These are phyloP conservation scores for Neurospora crassa DNA, from an alignment of 2,329 filamentous ascomycete species.

Conservation along the genomic window DNA sequence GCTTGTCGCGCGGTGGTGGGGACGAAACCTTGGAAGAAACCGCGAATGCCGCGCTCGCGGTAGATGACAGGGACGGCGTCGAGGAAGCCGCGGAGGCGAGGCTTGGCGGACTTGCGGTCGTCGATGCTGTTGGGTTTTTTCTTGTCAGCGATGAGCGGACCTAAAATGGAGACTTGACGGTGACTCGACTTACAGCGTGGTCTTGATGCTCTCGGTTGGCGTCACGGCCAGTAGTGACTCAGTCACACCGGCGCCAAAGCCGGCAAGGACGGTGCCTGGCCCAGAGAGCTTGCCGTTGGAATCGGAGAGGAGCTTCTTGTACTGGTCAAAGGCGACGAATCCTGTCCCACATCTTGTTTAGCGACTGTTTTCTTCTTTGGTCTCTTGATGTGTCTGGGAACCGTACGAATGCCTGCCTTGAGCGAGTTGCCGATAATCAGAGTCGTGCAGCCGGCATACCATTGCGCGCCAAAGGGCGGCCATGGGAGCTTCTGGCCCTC, in stretches of 20 bases:
- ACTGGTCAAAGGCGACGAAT: constrained; percentile 94
- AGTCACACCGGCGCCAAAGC: constrained; percentile 89
- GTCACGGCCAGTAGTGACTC: constrained; percentile 91
- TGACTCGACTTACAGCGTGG: constrained; percentile 55
- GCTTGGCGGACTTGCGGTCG: constrained; percentile 77
- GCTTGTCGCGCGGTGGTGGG: constrained; percentile 92
- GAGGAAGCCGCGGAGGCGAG: constrained; percentile 83
- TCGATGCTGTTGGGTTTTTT: constrained; percentile 58
- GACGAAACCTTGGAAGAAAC: constrained; percentile 95
- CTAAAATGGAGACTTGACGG: background rate
- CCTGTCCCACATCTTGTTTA: constrained; percentile 33
- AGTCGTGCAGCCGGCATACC: constrained; percentile 97
- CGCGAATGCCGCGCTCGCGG: constrained; percentile 75
- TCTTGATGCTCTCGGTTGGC: constrained; percentile 97
- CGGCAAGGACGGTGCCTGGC: constrained; percentile 81
- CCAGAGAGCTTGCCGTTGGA: constrained; percentile 81
- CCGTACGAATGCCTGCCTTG: constrained; percentile 87
- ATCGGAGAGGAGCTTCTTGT: constrained; percentile 75
- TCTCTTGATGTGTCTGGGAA: background rate
- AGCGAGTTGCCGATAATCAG: constrained; percentile 93
- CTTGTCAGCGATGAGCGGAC: background rate
- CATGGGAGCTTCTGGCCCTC: constrained; percentile 83
- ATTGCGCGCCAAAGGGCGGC: constrained; percentile 87
- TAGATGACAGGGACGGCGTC: constrained; percentile 83
- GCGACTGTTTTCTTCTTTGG: background rate